phyloP scores from a whole-genome alignment of 164 flowering plant species.

The Magnolia officinalis region DNA sequence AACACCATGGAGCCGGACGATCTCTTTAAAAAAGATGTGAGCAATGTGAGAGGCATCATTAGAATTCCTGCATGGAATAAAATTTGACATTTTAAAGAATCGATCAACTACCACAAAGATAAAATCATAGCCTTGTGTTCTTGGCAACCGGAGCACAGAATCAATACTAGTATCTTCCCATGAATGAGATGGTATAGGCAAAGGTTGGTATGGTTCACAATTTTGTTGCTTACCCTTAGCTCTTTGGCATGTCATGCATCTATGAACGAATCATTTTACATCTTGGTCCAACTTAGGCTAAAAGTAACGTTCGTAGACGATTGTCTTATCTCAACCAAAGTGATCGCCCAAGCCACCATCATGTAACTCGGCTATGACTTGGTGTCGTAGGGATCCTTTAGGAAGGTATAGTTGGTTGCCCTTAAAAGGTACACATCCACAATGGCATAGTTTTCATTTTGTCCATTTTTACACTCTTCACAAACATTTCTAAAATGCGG shows the following conservation, averaged over 20 bases:
- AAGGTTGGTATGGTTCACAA: neutral
- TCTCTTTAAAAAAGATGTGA: no score
- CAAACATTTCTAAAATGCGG: neutral
- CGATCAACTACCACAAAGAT: no score
- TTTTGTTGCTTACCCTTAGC: no score
- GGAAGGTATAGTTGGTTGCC: slow-evolving; percentile 1
- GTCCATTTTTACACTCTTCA: neutral
- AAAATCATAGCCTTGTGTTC: neutral
- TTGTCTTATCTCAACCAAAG: neutral
- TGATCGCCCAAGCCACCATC: neutral
- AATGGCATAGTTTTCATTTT: no score
- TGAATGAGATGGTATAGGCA: neutral
- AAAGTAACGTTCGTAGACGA: neutral
- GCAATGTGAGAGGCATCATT: neutral
- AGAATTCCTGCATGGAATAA: neutral
- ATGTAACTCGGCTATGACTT: neutral
- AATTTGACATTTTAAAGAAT: no score
- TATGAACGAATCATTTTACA: no score
- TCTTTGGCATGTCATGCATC: no score
- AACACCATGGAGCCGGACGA: no score
- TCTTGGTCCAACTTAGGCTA: neutral
- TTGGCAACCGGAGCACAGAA: neutral
- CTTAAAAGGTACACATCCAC: neutral
- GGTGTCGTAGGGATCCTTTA: neutral
- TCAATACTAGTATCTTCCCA: slow-evolving; percentile 1